Percentiles rank a stretch among this genome's conserved stretches.
These are phyloP conservation scores for Pythium sp. DNA, from an alignment of 352 stramenopile species.

Conservation along the genomic window DNA sequence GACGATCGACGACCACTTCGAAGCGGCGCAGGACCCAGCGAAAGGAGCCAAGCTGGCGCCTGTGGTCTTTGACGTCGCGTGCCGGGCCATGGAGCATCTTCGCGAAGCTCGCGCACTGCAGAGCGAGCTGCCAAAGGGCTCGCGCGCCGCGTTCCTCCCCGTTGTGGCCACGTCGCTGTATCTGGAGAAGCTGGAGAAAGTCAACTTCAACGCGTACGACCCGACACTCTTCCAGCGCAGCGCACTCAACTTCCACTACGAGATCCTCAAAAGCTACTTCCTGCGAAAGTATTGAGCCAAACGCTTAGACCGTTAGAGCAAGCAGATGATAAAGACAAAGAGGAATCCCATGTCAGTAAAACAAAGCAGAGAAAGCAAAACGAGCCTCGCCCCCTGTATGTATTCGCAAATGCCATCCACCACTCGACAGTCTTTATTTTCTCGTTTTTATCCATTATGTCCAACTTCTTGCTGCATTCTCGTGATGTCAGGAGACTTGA, in stretches of 20 bases:
- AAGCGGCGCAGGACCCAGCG: slow-evolving; percentile 50
- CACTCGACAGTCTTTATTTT: slow-evolving; percentile 8
- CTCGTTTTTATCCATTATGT: slow-evolving; percentile 4
- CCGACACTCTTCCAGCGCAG: slow-evolving; percentile 46
- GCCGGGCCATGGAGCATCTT: slow-evolving; percentile 78
- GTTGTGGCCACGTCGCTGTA: slow-evolving; percentile 63
- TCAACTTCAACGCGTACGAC: slow-evolving; percentile 83
- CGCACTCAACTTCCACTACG: slow-evolving; percentile 58
- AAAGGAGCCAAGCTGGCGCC: slow-evolving; percentile 71
- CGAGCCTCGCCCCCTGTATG: neutral
- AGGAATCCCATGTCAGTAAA: neutral
- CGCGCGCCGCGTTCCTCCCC: slow-evolving; percentile 66
- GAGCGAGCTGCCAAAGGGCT: slow-evolving; percentile 43
- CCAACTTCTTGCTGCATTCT: neutral
- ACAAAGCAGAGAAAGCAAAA: neutral
- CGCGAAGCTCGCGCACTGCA: slow-evolving; percentile 60
- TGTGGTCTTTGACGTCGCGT: slow-evolving; percentile 88
- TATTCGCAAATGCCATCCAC: slow-evolving; percentile 2
- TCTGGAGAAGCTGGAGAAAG: slow-evolving; percentile 64
- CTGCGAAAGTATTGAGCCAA: slow-evolving; percentile 64
- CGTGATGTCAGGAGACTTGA: neutral
- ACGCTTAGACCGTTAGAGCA: neutral
- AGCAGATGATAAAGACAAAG: neutral
- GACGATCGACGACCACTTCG: slow-evolving; percentile 50
- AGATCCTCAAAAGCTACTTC: slow-evolving; percentile 80